Conservation (phyloP, 306 rosid genomes). For the Arachis stenosperma region DNA sequence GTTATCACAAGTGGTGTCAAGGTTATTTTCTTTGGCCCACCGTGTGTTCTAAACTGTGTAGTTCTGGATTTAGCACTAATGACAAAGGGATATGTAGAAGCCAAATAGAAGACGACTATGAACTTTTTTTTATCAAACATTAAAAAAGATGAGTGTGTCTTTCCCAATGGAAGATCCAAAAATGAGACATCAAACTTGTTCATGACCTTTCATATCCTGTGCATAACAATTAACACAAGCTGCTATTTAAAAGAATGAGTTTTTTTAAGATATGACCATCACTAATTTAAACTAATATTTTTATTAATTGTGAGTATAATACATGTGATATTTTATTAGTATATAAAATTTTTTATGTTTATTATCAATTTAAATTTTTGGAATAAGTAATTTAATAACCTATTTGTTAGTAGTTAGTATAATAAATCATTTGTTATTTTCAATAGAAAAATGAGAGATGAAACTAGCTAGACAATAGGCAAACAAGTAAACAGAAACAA, state of each 20-base stretch:
- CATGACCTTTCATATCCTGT: not conserved
- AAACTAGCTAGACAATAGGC: not conserved
- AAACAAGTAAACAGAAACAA: not conserved
- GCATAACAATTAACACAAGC: not conserved
- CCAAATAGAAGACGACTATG: slow-evolving; percentile 11
- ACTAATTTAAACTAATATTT: no score
- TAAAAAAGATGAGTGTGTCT: slow-evolving; percentile 13
- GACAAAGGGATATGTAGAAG: slow-evolving; percentile 33
- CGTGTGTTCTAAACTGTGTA: not conserved
- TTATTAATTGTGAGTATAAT: no score
- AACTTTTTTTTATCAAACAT: slow-evolving; percentile 23
- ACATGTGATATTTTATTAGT: no score
- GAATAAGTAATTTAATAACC: no score
- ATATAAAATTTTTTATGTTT: no score
- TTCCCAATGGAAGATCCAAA: not conserved
- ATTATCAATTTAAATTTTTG: no score
- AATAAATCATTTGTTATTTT: no score
- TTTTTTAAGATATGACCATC: no score
- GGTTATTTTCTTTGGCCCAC: slow-evolving; percentile 39
- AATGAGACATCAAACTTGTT: slow-evolving; percentile 7
- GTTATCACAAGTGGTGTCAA: slow-evolving; percentile 14
- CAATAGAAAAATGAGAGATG: not conserved
- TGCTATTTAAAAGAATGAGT: no score
- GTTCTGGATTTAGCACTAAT: slow-evolving; percentile 37
- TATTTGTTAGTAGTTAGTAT: no score